Percentiles rank a stretch among this genome's conserved stretches.
Conservation (phyloP, 768 basidiomycete genomes). For the Rickenella mellea region DNA sequence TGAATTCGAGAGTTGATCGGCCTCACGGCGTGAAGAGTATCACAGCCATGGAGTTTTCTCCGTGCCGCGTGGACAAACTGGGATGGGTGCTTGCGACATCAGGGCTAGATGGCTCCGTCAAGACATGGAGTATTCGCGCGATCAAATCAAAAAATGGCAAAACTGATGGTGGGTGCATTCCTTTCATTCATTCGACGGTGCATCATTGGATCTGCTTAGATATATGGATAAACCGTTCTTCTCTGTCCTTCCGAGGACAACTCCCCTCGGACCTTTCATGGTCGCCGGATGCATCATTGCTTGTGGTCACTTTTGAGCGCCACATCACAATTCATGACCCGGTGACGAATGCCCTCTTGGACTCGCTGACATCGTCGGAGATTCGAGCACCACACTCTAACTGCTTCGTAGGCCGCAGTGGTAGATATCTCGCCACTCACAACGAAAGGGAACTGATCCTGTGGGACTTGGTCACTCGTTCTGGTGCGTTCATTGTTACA, state of each 20-base stretch:
- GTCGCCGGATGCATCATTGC: constrained; percentile 79
- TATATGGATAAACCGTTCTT: constrained; percentile 76
- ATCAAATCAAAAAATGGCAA: constrained; percentile 34
- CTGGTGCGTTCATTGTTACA: constrained; percentile 34
- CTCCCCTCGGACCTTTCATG: constrained; percentile 60
- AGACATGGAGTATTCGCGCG: constrained; percentile 65
- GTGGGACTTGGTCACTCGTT: constrained; percentile 63
- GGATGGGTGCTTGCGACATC: constrained; percentile 55
- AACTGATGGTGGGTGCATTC: constrained; percentile 38
- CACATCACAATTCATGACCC: constrained; percentile 73
- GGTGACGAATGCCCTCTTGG: constrained; percentile 44
- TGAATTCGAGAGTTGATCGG: constrained; percentile 84
- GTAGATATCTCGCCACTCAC: constrained; percentile 58
- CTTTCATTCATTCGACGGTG: background rate
- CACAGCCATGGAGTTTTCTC: constrained; percentile 62
- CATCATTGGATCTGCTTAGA: constrained; percentile 24
- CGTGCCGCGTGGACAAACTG: constrained; percentile 22
- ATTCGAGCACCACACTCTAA: constrained; percentile 33
- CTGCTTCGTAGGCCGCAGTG: constrained; percentile 60
- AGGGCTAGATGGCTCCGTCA: constrained; percentile 66
- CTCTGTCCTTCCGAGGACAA: constrained; percentile 59
- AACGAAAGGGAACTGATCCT: constrained; percentile 43
- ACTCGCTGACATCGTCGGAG: constrained; percentile 50
- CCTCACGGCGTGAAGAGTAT: constrained; percentile 69
- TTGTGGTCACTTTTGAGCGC: constrained; percentile 62